These are phyloP conservation scores for Leishmania amazonensis DNA, from an alignment of 208 protist species.

Conservation along the genomic window DNA sequence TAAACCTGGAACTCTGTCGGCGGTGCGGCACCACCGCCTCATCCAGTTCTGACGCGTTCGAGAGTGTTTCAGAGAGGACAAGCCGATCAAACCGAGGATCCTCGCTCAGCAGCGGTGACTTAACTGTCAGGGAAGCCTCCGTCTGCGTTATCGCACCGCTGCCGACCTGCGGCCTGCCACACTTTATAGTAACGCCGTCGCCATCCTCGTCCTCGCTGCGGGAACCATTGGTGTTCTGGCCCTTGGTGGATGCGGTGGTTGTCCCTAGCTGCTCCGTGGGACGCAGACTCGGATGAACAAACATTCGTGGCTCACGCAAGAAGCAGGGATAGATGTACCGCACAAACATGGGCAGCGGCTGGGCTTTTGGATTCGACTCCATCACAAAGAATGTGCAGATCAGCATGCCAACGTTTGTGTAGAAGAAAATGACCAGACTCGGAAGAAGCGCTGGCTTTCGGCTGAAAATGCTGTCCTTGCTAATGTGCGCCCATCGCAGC, in stretches of 20 bases:
- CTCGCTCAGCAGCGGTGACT: constrained; percentile 14
- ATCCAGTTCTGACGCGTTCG: background rate
- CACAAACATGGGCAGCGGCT: constrained; percentile 43
- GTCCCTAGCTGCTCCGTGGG: background rate
- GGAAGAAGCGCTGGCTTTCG: constrained; percentile 55
- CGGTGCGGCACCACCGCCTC: constrained; percentile 2
- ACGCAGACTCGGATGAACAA: constrained; percentile 10
- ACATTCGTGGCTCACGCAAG: constrained; percentile 29
- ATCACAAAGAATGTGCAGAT: constrained; percentile 55
- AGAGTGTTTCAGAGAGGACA: constrained; percentile 11
- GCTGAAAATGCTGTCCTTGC: constrained; percentile 44
- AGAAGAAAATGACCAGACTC: constrained; percentile 53
- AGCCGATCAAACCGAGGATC: constrained; percentile 18
- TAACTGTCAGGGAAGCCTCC: constrained; percentile 5
- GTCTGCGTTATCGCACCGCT: constrained; percentile 14
- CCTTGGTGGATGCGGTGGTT: background rate
- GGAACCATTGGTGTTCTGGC: background rate
- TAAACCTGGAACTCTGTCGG: background rate
- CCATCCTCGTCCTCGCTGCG: constrained; percentile 1
- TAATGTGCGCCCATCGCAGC: constrained; percentile 44
- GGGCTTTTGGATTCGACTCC: constrained; percentile 57
- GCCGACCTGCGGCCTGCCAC: constrained; percentile 1
- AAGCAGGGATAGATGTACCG: constrained; percentile 37
- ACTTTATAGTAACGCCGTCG: constrained; percentile 4
- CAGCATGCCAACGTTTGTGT: constrained; percentile 51